Percentiles rank a stretch among this genome's conserved stretches.
Conservation (phyloP, 164 flowering plant species). For the Malania oleifera region DNA sequence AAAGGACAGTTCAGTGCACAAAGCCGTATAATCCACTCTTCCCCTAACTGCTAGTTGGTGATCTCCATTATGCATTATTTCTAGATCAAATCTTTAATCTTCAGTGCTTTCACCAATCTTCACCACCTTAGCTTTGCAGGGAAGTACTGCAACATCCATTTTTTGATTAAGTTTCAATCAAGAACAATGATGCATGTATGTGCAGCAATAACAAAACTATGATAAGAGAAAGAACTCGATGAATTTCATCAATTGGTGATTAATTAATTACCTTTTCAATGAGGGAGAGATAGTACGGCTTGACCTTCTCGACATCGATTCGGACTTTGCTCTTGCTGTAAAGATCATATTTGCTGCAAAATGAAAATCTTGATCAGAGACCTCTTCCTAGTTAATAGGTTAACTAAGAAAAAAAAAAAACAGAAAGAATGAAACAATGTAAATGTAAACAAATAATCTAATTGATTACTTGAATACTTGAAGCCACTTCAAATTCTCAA, state of each 20-base stretch:
- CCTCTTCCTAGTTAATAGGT: too few species aligned
- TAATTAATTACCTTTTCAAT: slow-evolving; percentile 32
- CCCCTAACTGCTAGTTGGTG: too few species aligned
- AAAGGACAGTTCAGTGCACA: too few species aligned
- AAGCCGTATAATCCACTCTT: too few species aligned
- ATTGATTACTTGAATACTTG: slow-evolving; percentile 62
- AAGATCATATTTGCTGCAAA: slow-evolving; percentile 42
- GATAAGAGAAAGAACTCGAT: neutral
- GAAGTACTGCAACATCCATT: slow-evolving; percentile 30
- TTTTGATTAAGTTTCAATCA: neutral
- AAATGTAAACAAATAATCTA: neutral
- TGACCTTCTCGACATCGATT: slow-evolving; percentile 38
- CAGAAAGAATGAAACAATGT: too few species aligned
- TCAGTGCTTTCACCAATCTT: slow-evolving; percentile 1
- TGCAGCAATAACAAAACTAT: neutral
- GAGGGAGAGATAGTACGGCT: slow-evolving; percentile 43
- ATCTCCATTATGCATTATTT: neutral
- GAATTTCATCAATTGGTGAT: neutral
- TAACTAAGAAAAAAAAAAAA: too few species aligned
- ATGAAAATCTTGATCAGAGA: too few species aligned
- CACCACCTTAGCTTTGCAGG: slow-evolving; percentile 39
- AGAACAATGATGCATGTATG: neutral
- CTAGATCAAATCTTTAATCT: neutral
- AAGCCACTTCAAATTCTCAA: slow-evolving; percentile 65
- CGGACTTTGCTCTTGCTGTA: slow-evolving; percentile 51